Evolutionary conservation across 345 rosid genomes (phyloP).

Genomic region (Capsella bursapastoris): DNA sequence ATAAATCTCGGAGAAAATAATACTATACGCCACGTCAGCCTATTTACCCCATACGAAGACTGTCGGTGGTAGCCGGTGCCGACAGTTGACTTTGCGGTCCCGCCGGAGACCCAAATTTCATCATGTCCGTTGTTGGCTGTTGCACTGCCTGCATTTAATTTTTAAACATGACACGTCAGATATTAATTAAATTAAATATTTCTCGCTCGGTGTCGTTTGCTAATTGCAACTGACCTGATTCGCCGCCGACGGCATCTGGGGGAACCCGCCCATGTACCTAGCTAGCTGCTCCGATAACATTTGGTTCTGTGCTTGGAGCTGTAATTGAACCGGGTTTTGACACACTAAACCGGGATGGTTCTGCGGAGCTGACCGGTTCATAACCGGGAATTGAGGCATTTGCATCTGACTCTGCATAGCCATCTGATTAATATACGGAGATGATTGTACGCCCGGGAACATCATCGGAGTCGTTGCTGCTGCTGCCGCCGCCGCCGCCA

Average conservation of each 20-base stretch:
- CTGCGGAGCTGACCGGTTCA: constrained; percentile 50
- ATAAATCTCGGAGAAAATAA: not conserved
- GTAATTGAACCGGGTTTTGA: constrained; percentile 52
- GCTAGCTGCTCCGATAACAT: constrained; percentile 59
- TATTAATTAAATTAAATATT: not conserved
- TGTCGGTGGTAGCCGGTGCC: constrained; percentile 48
- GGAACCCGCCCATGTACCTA: constrained; percentile 58
- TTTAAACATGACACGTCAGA: constrained; percentile 21
- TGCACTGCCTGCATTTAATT: constrained; percentile 47
- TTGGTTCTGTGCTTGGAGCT: constrained; percentile 48
- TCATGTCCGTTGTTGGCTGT: constrained; percentile 47
- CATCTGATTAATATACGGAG: constrained; percentile 56
- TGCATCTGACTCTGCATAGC: constrained; percentile 60
- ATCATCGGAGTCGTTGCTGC: constrained; percentile 63
- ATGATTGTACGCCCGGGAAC: constrained; percentile 80
- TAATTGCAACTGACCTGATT: constrained; percentile 51
- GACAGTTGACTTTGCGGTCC: constrained; percentile 49
- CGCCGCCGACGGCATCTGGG: constrained; percentile 49
- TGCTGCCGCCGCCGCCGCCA: constrained; percentile 57
- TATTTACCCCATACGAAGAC: constrained; percentile 39
- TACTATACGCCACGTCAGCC: constrained; percentile 27
- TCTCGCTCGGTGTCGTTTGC: not conserved
- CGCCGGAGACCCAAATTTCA: constrained; percentile 51
- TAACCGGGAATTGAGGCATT: constrained; percentile 52
- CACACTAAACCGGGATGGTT: constrained; percentile 52